Conservation (phyloP, 1,139 yeast species). For the Kurtzmaniella quercitrusa region DNA sequence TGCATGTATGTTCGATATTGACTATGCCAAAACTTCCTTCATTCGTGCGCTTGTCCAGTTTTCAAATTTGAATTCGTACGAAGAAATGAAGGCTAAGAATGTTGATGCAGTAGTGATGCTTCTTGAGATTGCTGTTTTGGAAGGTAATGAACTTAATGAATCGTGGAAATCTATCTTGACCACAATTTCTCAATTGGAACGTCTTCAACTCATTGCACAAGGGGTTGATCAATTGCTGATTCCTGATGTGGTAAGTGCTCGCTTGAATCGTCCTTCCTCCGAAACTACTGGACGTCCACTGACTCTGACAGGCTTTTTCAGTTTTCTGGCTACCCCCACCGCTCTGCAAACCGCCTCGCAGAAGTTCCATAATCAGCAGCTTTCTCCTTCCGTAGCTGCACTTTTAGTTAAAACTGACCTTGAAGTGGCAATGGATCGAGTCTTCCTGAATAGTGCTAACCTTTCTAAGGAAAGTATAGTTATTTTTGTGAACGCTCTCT, state of each 20-base stretch:
- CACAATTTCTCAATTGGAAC: slow-evolving; percentile 84
- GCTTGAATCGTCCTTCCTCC: slow-evolving; percentile 54
- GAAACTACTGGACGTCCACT: slow-evolving; percentile 36
- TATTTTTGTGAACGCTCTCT: slow-evolving; percentile 80
- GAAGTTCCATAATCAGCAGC: slow-evolving; percentile 42
- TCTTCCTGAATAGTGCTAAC: slow-evolving; percentile 78
- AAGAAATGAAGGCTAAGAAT: slow-evolving; percentile 76
- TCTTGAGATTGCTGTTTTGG: slow-evolving; percentile 72
- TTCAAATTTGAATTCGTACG: slow-evolving; percentile 72
- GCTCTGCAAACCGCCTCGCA: slow-evolving; percentile 43
- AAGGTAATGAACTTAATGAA: slow-evolving; percentile 62
- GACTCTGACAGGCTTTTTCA: slow-evolving; percentile 47
- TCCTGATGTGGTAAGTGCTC: slow-evolving; percentile 82
- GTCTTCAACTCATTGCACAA: slow-evolving; percentile 81
- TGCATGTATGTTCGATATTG: slow-evolving; percentile 79
- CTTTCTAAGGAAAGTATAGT: slow-evolving; percentile 82
- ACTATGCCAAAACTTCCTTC: slow-evolving; percentile 83
- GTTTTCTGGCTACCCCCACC: slow-evolving; percentile 20
- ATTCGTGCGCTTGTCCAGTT: slow-evolving; percentile 88
- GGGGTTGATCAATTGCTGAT: slow-evolving; percentile 83
- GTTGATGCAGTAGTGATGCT: slow-evolving; percentile 74
- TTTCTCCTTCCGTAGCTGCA: slow-evolving; percentile 35
- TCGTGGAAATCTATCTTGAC: slow-evolving; percentile 86
- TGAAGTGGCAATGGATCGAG: slow-evolving; percentile 80
- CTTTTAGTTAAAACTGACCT: slow-evolving; percentile 70